Base-by-base conservation (phyloP, 2,329 filamentous ascomycete genomes). In the Cercospora sesami region DNA sequence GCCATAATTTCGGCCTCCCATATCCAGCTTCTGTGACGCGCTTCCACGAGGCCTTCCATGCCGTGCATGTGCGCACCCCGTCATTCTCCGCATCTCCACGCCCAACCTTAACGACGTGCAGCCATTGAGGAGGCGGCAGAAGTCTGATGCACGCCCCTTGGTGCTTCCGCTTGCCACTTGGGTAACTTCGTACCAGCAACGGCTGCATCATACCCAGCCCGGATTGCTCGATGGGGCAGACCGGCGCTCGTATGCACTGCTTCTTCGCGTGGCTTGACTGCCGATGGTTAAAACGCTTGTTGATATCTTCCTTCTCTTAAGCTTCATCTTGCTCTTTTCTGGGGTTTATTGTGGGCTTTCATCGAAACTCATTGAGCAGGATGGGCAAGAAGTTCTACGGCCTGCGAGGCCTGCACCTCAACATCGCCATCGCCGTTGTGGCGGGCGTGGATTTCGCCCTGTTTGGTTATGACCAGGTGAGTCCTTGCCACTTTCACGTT, bases 371-470 rank as follows among this genome's bases (percentile, higher is more conserved):
- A 36, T 36, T 42, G 10, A 14, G 23, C 63, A 66, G 16, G 21
- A 72, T 72, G 70, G 64, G 53, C 36, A 73, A 71, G 67, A 75
- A 73, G 23, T 82, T 79, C 68, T 76, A 80, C 68, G 81, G 81
- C 75, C 77, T 82, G 18, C 76, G 75, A 71, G 81, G 81, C 76
- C 74, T 75, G 58, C 75, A 73, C 60, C 77, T 83, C 39, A 79
- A 81, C 65, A 72, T 81, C 31, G 81, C 80, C 58, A 81, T 83
- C 70, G 79, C 80, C 30, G 65, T 81, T 14, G 78, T 83, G 68
- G 81, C 81, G 33, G 81, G 81, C 51, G 76, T 81, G 68, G 81
- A 82, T 68, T 78, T 78, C 59, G 68, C 69, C 5, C 63, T 73
- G 6, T 71, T 73, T 45, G 71, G 71, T 7, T 73, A 73, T 68